Conservation (phyloP, 441 rosid species). For the Adansonia madagascariensis region DNA sequence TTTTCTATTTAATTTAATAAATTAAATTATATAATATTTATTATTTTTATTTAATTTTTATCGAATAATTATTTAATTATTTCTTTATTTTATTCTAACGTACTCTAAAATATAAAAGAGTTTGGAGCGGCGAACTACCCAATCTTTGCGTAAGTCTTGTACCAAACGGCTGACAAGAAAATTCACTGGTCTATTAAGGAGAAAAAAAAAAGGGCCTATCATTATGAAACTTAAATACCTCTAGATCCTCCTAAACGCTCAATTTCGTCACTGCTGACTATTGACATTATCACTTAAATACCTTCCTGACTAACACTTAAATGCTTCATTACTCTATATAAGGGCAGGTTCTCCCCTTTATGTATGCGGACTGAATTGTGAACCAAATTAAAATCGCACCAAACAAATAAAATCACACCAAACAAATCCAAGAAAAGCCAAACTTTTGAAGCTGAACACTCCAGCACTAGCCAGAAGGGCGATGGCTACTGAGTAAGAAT, state of each 20-base stretch:
- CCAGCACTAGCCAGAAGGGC: neutral
- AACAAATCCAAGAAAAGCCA: neutral
- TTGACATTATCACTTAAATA: neutral
- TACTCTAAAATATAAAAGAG: no score
- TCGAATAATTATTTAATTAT: no score
- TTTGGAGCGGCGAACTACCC: no score
- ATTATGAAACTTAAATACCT: neutral
- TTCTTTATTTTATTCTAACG: no score
- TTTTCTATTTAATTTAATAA: no score
- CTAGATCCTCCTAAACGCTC: neutral
- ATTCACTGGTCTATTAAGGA: no score
- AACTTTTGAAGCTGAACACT: neutral
- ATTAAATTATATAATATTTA: no score
- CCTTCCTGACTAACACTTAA: neutral
- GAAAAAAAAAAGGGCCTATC: no score
- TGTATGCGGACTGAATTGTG: slow-evolving; percentile 30
- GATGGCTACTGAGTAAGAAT: slow-evolving; percentile 31
- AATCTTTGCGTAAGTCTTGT: no score
- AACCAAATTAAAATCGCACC: slow-evolving; percentile 27
- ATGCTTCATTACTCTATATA: neutral
- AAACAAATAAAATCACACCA: slow-evolving; percentile 23
- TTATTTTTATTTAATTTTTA: no score
- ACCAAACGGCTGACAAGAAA: no score
- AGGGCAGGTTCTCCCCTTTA: neutral
- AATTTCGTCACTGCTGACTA: slow-evolving; percentile 7